Conservation (phyloP, 108 stramenopile species). For the Aureococcus anophagefferens region DNA sequence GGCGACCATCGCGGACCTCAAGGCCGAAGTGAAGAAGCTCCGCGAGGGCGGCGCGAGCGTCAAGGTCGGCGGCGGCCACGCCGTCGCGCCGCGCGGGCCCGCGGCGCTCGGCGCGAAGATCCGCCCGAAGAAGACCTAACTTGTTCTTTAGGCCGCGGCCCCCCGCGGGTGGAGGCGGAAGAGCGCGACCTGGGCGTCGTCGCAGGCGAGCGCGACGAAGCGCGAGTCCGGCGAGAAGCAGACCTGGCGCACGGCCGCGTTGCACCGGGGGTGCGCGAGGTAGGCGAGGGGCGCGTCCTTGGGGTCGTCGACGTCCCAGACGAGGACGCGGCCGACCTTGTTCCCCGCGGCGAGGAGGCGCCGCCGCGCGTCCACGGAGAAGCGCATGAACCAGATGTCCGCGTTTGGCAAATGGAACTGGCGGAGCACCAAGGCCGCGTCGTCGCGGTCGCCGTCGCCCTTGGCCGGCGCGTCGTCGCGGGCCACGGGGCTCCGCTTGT, state of each 20-base stretch:
- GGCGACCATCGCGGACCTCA: too few relatives aligned
- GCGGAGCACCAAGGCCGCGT: slow-evolving; percentile 24
- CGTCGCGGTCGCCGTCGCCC: background rate
- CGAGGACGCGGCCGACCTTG: slow-evolving; percentile 44
- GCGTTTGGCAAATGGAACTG: slow-evolving; percentile 33
- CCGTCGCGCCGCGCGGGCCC: background rate
- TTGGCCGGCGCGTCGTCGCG: slow-evolving; percentile 9
- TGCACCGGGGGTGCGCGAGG: background rate
- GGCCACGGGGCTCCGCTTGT: background rate
- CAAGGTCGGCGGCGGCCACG: too few relatives aligned
- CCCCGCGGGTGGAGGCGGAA: too few relatives aligned
- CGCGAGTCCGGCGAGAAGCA: background rate
- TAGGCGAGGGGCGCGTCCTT: slow-evolving; percentile 4
- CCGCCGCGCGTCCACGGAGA: slow-evolving; percentile 36
- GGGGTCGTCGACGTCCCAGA: slow-evolving; percentile 53
- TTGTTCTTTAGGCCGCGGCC: too few relatives aligned
- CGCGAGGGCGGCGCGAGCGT: too few relatives aligned
- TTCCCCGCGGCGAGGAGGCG: slow-evolving; percentile 59
- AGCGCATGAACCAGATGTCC: slow-evolving; percentile 56
- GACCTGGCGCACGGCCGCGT: background rate
- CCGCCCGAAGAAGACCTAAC: background rate
- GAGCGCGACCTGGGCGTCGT: too few relatives aligned
- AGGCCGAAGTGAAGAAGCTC: too few relatives aligned
- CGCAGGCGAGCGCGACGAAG: background rate
- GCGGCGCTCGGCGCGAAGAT: background rate